Base-by-base conservation (phyloP, 257 asterid species). In the Jasminum sambac region DNA sequence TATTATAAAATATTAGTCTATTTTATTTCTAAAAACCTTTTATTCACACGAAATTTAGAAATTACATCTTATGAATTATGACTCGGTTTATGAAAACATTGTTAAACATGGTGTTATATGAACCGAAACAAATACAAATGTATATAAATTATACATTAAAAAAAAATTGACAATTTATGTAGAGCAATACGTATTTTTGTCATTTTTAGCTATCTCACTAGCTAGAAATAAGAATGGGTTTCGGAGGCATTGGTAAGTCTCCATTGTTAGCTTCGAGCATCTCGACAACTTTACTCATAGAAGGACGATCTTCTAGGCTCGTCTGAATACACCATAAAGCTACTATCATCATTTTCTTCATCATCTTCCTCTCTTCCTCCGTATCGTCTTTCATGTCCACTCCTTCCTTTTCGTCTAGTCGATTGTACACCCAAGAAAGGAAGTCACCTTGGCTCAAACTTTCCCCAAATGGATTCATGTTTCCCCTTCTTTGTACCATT, bases 281-380 rank as follows among this genome's bases (percentile, higher is more conserved):
- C 25, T 63, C 77, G n/a, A 81, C 79, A 37, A 80, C 81, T 75
- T 85, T 76, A 48, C 75, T 81, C 81, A 85, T 83, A 34, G 52
- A 57, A 10, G 89, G 90, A 69, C 89, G 79, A 34, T 83, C 81
- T 8, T 58, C 77, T 5, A 84, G 71, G 70, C 55, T 81, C 68
- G 78, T 79, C 39, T 83, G 93, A 72, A 87, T 87, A 75, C 93
- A 87, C 86, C 87, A 85, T 55, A 87, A n/a, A 3, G 70, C 87
- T 24, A 72, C 87, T 17, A 81, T 26, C 8, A 82, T 72, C 87
- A 81, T 82, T 74, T 87, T 85, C 76, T 75, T 83, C n/a, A 83
- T 75, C 82, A 85, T 64, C 70, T 23, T 83, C 24, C 26, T 48
- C 39, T 83, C 94, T 73, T 76, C 90, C 9, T 60, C 76, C 1